Percentiles rank a stretch among this genome's conserved stretches.
Conservation (phyloP, 2,329 filamentous ascomycete genomes). For the Aspergillus caelatus region DNA sequence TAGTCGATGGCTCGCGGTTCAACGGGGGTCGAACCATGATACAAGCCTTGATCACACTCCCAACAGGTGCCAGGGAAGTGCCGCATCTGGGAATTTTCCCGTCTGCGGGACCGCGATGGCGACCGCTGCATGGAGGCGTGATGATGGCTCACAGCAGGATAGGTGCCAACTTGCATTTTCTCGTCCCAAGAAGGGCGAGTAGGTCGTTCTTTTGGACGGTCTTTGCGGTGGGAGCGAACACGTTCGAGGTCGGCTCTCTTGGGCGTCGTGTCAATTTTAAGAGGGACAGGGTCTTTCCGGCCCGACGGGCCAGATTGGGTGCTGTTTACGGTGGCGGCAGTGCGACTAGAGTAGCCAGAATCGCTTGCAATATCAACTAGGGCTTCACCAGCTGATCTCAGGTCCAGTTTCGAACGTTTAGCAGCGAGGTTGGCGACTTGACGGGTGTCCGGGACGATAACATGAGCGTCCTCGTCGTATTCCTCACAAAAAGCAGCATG, state of each 20-base stretch:
- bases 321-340: constrained; percentile 55
- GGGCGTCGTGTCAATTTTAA: constrained; percentile 42
- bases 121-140: constrained; percentile 32
- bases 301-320: constrained; percentile 54
- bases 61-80: constrained; percentile 38
- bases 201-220: constrained; percentile 34
- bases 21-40: constrained; percentile 35
- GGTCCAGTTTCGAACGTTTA: constrained; percentile 51
- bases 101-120: constrained; percentile 37
- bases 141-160: constrained; percentile 33
- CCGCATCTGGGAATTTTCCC: constrained; percentile 33
- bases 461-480: constrained; percentile 49
- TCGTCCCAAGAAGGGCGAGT: constrained; percentile 33
- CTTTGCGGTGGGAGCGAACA: constrained; percentile 34
- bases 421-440: constrained; percentile 55
- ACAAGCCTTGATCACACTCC: constrained; percentile 39
- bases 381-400: constrained; percentile 36
- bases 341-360: constrained; percentile 65
- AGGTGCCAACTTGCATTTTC: constrained; percentile 39
- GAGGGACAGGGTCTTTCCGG: constrained; percentile 40
- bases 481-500: constrained; percentile 52
- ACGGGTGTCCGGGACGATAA: constrained; percentile 49
- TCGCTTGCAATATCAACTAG: constrained; percentile 58
- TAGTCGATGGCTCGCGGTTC: constrained; percentile 38
- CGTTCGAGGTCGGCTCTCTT: constrained; percentile 31